phyloP scores from a whole-genome alignment of 805 yeast species.

The Zygotorulaspora danielsina region DNA sequence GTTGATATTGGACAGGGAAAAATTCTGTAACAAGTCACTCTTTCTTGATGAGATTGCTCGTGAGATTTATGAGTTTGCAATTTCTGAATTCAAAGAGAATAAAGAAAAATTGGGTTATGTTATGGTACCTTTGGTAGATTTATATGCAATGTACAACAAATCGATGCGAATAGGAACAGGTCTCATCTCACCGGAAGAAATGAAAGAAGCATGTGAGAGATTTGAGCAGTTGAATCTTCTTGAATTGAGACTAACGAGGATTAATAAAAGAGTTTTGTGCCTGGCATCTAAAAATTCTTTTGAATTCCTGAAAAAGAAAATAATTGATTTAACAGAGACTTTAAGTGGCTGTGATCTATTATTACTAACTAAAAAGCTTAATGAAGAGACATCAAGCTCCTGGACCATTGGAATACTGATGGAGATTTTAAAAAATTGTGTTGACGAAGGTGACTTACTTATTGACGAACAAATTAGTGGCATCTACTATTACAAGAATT shows the following conservation, averaged over 20 bases:
- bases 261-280: conserved; percentile 37
- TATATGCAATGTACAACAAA: conserved; percentile 61
- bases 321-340: conserved; percentile 24
- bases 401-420: conserved; percentile 65
- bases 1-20: conserved; percentile 34
- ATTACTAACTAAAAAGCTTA: conserved; percentile 26
- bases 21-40: conserved; percentile 38
- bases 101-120: conserved; percentile 50
- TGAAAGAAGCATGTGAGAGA: conserved; percentile 54
- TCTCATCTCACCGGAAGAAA: conserved; percentile 64
- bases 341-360: conserved; percentile 32
- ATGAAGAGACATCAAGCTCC: conserved; percentile 38
- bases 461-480: conserved; percentile 70
- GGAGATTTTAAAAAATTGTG: conserved; percentile 59
- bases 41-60: conserved; percentile 68
- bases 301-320: conserved; percentile 28
- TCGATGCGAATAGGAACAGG: conserved; percentile 61
- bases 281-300: conserved; percentile 32
- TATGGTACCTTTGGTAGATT: conserved; percentile 52
- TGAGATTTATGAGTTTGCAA: conserved; percentile 66
- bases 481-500: conserved; percentile 55
- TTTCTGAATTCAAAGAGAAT: conserved; percentile 38
- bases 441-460: conserved; percentile 53
- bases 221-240: conserved; percentile 54
- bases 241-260: conserved; percentile 38